Conservation (phyloP, 768 basidiomycete species). For the Infundibulicybe gibba region DNA sequence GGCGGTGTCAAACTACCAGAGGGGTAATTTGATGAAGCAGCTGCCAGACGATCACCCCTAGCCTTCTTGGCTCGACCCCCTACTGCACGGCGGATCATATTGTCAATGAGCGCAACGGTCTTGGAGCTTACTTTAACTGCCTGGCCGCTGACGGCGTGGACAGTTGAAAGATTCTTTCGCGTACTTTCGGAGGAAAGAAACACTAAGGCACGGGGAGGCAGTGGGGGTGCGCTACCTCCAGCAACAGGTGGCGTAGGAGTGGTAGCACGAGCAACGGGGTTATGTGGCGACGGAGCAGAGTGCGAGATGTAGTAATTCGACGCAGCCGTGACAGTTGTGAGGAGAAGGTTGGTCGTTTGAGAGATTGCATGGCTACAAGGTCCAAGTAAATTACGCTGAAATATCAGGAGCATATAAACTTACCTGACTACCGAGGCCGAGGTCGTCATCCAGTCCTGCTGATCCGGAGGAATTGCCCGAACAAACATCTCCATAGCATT, state of each 20-base stretch:
- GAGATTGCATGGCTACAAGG: slow-evolving; percentile 56
- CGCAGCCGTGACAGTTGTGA: slow-evolving; percentile 53
- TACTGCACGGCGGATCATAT: slow-evolving; percentile 53
- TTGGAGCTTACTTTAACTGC: slow-evolving; percentile 64
- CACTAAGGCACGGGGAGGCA: slow-evolving; percentile 44
- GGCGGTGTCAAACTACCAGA: slow-evolving; percentile 6
- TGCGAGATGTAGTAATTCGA: slow-evolving; percentile 56
- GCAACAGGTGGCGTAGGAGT: slow-evolving; percentile 9
- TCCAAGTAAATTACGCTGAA: slow-evolving; percentile 1
- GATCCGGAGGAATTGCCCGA: slow-evolving; percentile 54
- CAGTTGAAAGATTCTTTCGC: slow-evolving; percentile 50
- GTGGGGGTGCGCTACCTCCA: slow-evolving; percentile 16
- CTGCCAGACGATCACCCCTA: slow-evolving; percentile 12
- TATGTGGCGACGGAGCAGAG: slow-evolving; percentile 44
- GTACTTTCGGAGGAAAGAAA: slow-evolving; percentile 60
- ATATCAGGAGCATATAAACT: too few relatives aligned
- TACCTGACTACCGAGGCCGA: slow-evolving; percentile 59
- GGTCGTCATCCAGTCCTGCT: slow-evolving; percentile 61
- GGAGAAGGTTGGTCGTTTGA: slow-evolving; percentile 52
- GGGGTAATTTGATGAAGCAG: slow-evolving; percentile 7
- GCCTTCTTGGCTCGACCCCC: slow-evolving; percentile 38
- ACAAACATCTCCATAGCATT: slow-evolving; percentile 50
- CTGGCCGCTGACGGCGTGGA: slow-evolving; percentile 62
- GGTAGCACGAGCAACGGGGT: slow-evolving; percentile 14
- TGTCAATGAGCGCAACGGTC: slow-evolving; percentile 59